Conservation (phyloP, 306 rosid genomes). For the Myrica gale region DNA sequence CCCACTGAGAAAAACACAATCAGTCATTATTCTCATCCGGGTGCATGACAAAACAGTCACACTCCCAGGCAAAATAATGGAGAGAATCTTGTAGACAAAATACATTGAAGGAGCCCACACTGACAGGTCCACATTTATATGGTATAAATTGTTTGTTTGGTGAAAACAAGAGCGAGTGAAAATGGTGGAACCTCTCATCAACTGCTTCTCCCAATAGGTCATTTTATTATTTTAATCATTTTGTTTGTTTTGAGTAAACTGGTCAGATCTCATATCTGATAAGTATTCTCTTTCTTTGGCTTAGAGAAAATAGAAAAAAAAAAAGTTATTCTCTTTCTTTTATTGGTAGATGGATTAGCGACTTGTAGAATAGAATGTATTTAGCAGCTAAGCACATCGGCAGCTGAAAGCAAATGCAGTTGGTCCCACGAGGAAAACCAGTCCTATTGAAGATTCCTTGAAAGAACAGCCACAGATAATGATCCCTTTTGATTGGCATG, state of each 20-base stretch:
- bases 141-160: constrained; percentile 41
- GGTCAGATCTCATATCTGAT: constrained; percentile 29
- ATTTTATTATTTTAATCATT: constrained; percentile 15
- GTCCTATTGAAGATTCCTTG: constrained; percentile 48
- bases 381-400: constrained; percentile 29
- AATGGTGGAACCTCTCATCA: constrained; percentile 53
- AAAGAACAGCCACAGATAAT: constrained; percentile 36
- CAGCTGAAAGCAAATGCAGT: constrained; percentile 23
- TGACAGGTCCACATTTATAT: constrained; percentile 39
- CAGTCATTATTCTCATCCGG: constrained; percentile 37
- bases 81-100: constrained; percentile 75
- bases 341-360: constrained; percentile 13
- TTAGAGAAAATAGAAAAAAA: no score
- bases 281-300: constrained; percentile 19
- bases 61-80: constrained; percentile 63
- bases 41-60: constrained; percentile 63
- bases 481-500: constrained; percentile 36
- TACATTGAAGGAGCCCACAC: constrained; percentile 58
- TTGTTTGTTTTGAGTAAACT: constrained; percentile 27
- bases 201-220: constrained; percentile 30
- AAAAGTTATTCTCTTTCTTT: constrained; percentile 17
- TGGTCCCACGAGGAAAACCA: constrained; percentile 36
- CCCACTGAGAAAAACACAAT: constrained; percentile 37
- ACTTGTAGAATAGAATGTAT: constrained; percentile 19
- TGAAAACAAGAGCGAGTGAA: constrained; percentile 36